These are phyloP conservation scores for Pleurotus eryngii DNA, from an alignment of 768 basidiomycete genomes.

Conservation along the genomic window DNA sequence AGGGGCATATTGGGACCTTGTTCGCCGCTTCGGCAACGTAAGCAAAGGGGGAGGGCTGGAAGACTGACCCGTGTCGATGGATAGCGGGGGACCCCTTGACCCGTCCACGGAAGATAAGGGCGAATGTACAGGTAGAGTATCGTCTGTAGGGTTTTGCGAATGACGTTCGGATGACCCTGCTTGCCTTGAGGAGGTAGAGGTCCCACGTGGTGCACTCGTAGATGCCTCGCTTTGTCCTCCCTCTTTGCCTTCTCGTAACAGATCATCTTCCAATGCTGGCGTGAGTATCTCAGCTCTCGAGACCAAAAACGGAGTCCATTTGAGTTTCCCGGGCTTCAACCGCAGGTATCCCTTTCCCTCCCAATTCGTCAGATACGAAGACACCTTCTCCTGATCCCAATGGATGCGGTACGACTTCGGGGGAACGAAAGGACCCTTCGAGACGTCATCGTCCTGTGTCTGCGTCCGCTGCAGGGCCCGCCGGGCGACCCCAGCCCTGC, in stretches of 20 bases:
- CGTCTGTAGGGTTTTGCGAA: not conserved
- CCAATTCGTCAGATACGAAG: constrained; percentile 64
- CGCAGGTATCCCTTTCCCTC: constrained; percentile 75
- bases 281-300: constrained; percentile 32
- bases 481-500: constrained; percentile 62
- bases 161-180: not conserved
- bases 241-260: constrained; percentile 10
- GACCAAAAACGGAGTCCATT: constrained; percentile 92
- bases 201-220: not conserved
- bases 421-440: constrained; percentile 55
- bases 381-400: constrained; percentile 69
- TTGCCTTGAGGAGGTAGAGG: constrained; percentile 5
- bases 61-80: not conserved
- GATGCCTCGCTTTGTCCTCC: not conserved
- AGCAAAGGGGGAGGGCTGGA: not conserved
- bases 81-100: not conserved
- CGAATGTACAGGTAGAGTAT: not conserved
- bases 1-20: not conserved
- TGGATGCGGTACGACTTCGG: constrained; percentile 71
- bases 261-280: not conserved
- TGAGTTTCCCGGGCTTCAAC: constrained; percentile 79
- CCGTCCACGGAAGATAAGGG: not conserved
- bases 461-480: constrained; percentile 60
- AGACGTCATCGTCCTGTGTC: constrained; percentile 38
- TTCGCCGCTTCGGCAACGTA: not conserved